Percentiles rank a stretch among this genome's conserved stretches.
These are phyloP conservation scores for Calocybe gambosa DNA, from an alignment of 1,284 basidiomycete genomes.

Conservation along the genomic window DNA sequence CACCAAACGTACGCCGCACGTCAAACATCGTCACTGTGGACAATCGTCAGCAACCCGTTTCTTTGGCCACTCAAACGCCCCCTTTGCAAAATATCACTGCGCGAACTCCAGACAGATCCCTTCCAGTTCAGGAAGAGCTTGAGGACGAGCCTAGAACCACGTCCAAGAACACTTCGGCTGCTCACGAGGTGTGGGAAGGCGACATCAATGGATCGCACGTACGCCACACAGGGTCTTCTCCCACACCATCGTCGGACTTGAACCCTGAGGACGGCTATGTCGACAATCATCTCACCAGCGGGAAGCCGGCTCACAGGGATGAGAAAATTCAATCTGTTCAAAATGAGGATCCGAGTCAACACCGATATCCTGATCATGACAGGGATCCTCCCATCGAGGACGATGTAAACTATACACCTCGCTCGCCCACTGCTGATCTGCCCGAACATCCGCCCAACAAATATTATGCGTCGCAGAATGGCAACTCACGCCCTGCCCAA, in stretches of 20 bases:
- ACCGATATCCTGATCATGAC: slow-evolving; percentile 23
- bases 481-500: slow-evolving; percentile 18
- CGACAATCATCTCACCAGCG: slow-evolving; percentile 40
- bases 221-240: slow-evolving; percentile 37
- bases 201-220: slow-evolving; percentile 29
- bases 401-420: slow-evolving; percentile 58
- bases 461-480: slow-evolving; percentile 25
- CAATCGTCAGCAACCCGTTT: slow-evolving; percentile 32
- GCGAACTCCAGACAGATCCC: slow-evolving; percentile 64
- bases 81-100: slow-evolving; percentile 45
- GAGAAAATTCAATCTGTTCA: slow-evolving; percentile 23
- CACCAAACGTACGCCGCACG: slow-evolving; percentile 29
- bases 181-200: slow-evolving; percentile 18
- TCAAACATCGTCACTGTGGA: slow-evolving; percentile 28
- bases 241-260: slow-evolving; percentile 46
- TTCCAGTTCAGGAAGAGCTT: slow-evolving; percentile 71
- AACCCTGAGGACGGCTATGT: slow-evolving; percentile 32
- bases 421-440: slow-evolving; percentile 57
- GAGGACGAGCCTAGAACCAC: slow-evolving; percentile 51
- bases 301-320: slow-evolving; percentile 11
- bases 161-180: slow-evolving; percentile 23
- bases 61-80: slow-evolving; percentile 49
- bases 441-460: slow-evolving; percentile 37
- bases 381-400: slow-evolving; percentile 27
- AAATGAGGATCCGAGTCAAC: slow-evolving; percentile 26